Evolutionary conservation across 1,284 basidiomycete species (phyloP).

Genomic region (Tilletia walkeri): DNA sequence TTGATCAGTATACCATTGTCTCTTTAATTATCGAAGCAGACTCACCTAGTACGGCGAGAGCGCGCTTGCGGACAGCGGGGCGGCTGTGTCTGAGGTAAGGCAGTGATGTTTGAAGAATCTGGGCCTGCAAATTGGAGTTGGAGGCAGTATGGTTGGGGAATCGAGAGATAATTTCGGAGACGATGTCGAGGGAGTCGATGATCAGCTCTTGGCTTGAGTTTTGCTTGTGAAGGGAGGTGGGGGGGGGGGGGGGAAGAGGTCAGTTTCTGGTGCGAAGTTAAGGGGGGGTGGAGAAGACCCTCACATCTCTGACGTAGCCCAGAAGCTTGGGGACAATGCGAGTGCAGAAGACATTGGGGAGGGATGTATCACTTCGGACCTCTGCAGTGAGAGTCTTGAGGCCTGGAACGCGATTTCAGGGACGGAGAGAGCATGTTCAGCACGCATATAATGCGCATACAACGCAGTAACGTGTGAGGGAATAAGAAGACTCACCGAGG

Average conservation of each 20-base stretch:
- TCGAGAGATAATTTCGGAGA: slow-evolving; percentile 83
- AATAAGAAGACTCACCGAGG: slow-evolving; percentile 62
- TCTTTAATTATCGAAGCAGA: slow-evolving; percentile 9
- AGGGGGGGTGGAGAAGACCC: background rate
- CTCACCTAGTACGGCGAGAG: slow-evolving; percentile 69
- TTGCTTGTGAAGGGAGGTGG: slow-evolving; percentile 58
- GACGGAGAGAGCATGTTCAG: background rate
- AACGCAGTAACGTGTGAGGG: slow-evolving; percentile 10
- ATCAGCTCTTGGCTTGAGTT: slow-evolving; percentile 76
- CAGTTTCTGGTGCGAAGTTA: background rate
- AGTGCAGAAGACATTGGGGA: slow-evolving; percentile 75
- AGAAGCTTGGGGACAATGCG: slow-evolving; percentile 83
- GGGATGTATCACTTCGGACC: slow-evolving; percentile 74
- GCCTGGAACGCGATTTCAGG: slow-evolving; percentile 58
- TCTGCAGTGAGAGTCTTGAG: slow-evolving; percentile 92
- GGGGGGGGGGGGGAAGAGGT: background rate
- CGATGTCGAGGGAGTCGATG: slow-evolving; percentile 83
- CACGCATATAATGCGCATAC: background rate
- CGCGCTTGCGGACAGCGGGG: slow-evolving; percentile 41
- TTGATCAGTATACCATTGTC: background rate
- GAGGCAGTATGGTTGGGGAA: slow-evolving; percentile 57
- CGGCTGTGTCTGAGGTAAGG: slow-evolving; percentile 35
- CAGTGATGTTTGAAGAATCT: slow-evolving; percentile 71
- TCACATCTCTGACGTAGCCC: slow-evolving; percentile 53
- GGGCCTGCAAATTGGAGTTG: slow-evolving; percentile 56